Evolutionary conservation across 2,329 filamentous ascomycete genomes (phyloP), one percentile per base, ranked within the genome.

Genomic region (Stachybotrys echinatus): DNA sequence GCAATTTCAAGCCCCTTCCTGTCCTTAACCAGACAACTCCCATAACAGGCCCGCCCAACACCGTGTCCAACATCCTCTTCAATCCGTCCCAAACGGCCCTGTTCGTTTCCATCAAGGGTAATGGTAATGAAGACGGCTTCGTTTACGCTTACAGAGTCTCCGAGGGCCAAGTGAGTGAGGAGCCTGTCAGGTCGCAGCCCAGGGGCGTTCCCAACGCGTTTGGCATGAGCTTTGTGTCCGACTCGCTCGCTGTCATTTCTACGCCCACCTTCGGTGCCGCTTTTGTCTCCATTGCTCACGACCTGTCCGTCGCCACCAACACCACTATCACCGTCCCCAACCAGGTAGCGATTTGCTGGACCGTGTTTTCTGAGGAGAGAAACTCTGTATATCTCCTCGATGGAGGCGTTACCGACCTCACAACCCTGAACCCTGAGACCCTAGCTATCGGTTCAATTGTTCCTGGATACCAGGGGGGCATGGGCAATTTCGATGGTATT

Each of bases 101-200:
- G 5, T 47, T 47, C 23, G 48, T 50, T 22, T 47, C 21, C 38
- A 14, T 50, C 44, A 50, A 50, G 48, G 48, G 48, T 19, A 44
- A 47, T 23, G 44, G 48, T 18, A 50, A 4, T 22, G 21, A 37
- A 17, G 19, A 17, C 14, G 48, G 48, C 12, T 47, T 20, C 20
- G 8, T 50, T 10, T 47, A 31, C 23, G 48, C 43, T 18, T 50
- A 47, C 22, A 31, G 12, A 3, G 37, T 50, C n/a, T 14, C 8
- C 23, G 10, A 50, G 5, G 48, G 44, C 44, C 12, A 42, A 12
- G 18, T 47, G 5, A 18, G 34, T 12, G 22, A 22, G 23, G 19
- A 2, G 17, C 37, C 43, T n/a, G 23, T 50, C 19, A 14, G 22
- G 3, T 47, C 43, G 6, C 37, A 37, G 14, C 48, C 48, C 23